These are phyloP conservation scores for Ustilago shanxiensis DNA, from an alignment of 1,284 basidiomycete genomes.

Conservation along the genomic window DNA sequence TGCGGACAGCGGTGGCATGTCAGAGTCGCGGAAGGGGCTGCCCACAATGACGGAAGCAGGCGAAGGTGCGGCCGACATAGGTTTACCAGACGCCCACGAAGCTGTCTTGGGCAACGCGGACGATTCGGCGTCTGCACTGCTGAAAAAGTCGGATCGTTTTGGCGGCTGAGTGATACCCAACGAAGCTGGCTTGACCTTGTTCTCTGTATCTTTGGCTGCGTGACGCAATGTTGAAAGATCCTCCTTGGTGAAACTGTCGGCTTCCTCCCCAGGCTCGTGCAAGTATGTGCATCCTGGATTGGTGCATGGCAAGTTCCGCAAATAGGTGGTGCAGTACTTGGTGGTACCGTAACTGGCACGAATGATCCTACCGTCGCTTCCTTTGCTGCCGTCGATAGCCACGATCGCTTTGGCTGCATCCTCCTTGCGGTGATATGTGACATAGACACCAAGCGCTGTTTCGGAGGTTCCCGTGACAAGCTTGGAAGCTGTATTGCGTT, in stretches of 20 bases:
- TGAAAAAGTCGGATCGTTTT: slow-evolving; percentile 43
- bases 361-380: slow-evolving; percentile 73
- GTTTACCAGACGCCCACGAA: slow-evolving; percentile 67
- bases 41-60: slow-evolving; percentile 38
- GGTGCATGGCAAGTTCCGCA: slow-evolving; percentile 86
- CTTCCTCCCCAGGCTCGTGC: slow-evolving; percentile 98
- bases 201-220: slow-evolving; percentile 67
- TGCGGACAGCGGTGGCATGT: slow-evolving; percentile 61
- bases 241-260: slow-evolving; percentile 80
- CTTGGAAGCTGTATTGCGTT: slow-evolving; percentile 82
- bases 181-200: slow-evolving; percentile 65
- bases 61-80: slow-evolving; percentile 32
- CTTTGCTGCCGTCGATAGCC: slow-evolving; percentile 86
- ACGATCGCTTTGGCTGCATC: slow-evolving; percentile 94
- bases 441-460: slow-evolving; percentile 91
- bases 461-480: slow-evolving; percentile 73
- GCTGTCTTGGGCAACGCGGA: slow-evolving; percentile 69
- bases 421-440: slow-evolving; percentile 93
- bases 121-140: slow-evolving; percentile 43
- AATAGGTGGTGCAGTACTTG: slow-evolving; percentile 96
- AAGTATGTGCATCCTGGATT: slow-evolving; percentile 92
- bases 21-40: slow-evolving; percentile 58
- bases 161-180: slow-evolving; percentile 49
- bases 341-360: slow-evolving; percentile 96
- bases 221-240: slow-evolving; percentile 68